Conservation (phyloP, 2,329 filamentous ascomycete genomes). For the Elsinoe ampelina region DNA sequence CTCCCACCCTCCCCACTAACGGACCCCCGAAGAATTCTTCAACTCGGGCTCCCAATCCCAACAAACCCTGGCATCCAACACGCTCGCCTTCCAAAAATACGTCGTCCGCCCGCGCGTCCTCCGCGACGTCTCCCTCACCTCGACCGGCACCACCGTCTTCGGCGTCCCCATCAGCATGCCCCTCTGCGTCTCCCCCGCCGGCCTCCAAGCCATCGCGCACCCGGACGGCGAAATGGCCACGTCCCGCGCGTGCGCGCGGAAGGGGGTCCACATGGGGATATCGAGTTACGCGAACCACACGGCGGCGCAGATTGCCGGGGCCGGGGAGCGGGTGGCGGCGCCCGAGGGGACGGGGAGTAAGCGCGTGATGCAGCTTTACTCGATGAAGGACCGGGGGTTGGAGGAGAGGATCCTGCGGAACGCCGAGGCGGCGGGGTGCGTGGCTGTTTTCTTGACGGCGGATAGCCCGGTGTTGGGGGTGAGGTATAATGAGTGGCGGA, state of each 20-base stretch:
- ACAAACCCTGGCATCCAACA: conserved; percentile 1
- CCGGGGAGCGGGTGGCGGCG: conserved; percentile 23
- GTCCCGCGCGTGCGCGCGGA: conserved; percentile 36
- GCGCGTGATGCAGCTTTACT: conserved; percentile 47
- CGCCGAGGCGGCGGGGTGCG: conserved; percentile 36
- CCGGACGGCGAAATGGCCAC: conserved; percentile 43
- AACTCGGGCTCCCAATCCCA: conserved; percentile 10
- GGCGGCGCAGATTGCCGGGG: conserved; percentile 38
- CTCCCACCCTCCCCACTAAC: not conserved
- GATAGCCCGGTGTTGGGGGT: conserved; percentile 47
- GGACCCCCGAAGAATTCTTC: not conserved
- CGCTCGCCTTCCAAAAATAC: conserved; percentile 9
- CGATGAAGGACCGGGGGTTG: conserved; percentile 42
- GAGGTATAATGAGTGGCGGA: conserved; percentile 45
- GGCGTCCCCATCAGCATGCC: conserved; percentile 38
- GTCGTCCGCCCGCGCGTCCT: conserved; percentile 27
- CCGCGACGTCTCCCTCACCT: conserved; percentile 28
- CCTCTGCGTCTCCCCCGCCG: conserved; percentile 44
- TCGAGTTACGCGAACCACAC: conserved; percentile 39
- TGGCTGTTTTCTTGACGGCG: conserved; percentile 46
- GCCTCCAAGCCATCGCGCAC: conserved; percentile 43
- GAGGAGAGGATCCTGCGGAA: conserved; percentile 31
- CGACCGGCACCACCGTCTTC: conserved; percentile 37
- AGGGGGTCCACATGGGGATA: conserved; percentile 39
- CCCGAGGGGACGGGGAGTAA: conserved; percentile 26